Percentiles rank a stretch among this genome's conserved stretches.
Evolutionary conservation across 192 early-diverging fungal genomes (phyloP).

Genomic region (Gamsiella multidivaricata): DNA sequence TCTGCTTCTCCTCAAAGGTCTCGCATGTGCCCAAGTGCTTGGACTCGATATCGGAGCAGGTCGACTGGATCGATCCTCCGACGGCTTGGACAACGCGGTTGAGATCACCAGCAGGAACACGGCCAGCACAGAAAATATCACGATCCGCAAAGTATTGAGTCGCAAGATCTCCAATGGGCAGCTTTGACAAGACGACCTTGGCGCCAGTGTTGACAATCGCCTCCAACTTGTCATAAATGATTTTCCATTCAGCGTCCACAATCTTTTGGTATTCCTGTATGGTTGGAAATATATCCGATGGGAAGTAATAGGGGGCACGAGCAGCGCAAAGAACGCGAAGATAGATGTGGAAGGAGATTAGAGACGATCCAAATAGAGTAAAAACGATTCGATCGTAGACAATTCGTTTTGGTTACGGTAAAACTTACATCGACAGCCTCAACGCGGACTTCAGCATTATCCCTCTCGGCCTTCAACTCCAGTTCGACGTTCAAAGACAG

Average conservation of each 20-base stretch:
- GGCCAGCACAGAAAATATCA: slow-evolving; percentile 98
- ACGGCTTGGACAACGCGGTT: slow-evolving; percentile 95
- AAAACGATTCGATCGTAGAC: background rate
- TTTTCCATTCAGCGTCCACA: slow-evolving; percentile 99
- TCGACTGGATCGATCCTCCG: slow-evolving; percentile 92
- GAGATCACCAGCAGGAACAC: slow-evolving; percentile 93
- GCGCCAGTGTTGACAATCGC: slow-evolving; percentile 95
- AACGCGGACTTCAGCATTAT: slow-evolving; percentile 98
- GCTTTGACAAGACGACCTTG: slow-evolving; percentile 95
- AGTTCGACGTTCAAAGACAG: slow-evolving; percentile 96
- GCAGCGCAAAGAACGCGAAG: no score
- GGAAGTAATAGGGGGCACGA: no score
- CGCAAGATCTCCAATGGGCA: slow-evolving; percentile 98
- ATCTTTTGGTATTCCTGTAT: slow-evolving; percentile 96
- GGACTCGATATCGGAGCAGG: slow-evolving; percentile 84
- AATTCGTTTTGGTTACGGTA: background rate
- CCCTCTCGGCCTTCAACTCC: slow-evolving; percentile 98
- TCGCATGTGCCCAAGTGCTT: slow-evolving; percentile 91
- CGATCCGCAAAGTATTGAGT: slow-evolving; percentile 99
- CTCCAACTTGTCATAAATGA: slow-evolving; percentile 98
- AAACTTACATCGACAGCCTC: slow-evolving; percentile 78
- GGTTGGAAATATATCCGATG: background rate
- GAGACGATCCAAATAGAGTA: background rate
- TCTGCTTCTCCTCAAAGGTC: slow-evolving; percentile 94
- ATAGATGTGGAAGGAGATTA: no score